These are phyloP conservation scores for Hypoxylon rickii DNA, from an alignment of 495 filamentous ascomycete genomes.

Conservation along the genomic window DNA sequence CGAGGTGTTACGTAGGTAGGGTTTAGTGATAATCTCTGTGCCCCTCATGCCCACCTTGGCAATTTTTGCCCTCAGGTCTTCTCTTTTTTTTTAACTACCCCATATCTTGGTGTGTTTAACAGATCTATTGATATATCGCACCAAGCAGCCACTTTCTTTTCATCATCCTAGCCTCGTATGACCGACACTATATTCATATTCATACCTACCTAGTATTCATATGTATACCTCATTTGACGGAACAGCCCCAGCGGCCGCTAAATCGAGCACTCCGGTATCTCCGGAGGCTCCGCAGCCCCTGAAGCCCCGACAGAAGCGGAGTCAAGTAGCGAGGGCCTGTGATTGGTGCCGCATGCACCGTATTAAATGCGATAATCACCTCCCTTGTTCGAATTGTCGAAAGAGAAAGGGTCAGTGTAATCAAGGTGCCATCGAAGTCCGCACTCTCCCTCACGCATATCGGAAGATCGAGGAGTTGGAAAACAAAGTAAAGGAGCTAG, in stretches of 20 bases:
- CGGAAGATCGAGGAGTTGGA: constrained; percentile 49
- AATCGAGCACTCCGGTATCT: constrained; percentile 17
- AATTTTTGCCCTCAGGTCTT: too few relatives aligned
- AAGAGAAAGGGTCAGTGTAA: constrained; percentile 45
- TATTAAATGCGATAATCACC: constrained; percentile 52
- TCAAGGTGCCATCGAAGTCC: constrained; percentile 40
- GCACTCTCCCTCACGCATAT: constrained; percentile 45
- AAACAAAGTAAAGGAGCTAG: constrained; percentile 44
- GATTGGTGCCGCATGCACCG: constrained; percentile 56
- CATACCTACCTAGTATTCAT: not conserved
- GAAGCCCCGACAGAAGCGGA: constrained; percentile 26
- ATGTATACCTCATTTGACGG: constrained; percentile 24
- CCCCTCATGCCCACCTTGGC: too few relatives aligned
- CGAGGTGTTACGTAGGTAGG: too few relatives aligned
- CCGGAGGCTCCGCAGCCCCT: constrained; percentile 21
- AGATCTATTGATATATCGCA: too few relatives aligned
- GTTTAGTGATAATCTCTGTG: too few relatives aligned
- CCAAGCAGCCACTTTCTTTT: not conserved
- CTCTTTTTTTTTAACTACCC: too few relatives aligned
- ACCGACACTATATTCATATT: not conserved
- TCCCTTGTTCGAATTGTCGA: constrained; percentile 53
- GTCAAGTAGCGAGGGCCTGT: constrained; percentile 34
- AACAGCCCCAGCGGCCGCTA: constrained; percentile 14
- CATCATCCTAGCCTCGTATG: not conserved
- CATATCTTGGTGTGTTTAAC: too few relatives aligned